These are phyloP conservation scores for Pseudozyma sp. DNA, from an alignment of 1,284 basidiomycete species.

Conservation along the genomic window DNA sequence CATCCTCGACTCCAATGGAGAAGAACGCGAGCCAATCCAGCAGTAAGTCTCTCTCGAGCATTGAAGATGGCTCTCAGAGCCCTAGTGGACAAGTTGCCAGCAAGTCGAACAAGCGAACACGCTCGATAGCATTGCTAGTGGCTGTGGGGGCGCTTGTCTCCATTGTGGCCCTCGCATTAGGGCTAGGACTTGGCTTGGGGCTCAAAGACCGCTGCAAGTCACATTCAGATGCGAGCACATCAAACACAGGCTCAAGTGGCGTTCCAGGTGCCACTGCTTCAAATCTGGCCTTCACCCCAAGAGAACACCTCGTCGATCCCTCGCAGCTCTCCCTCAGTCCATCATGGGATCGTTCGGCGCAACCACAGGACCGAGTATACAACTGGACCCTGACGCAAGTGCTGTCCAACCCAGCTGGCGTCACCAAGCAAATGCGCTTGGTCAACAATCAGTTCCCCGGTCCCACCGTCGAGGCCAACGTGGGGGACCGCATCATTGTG, in stretches of 20 bases:
- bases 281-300: slow-evolving; percentile 54
- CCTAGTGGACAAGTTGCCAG: not conserved
- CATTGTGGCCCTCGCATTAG: slow-evolving; percentile 68
- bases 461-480: slow-evolving; percentile 53
- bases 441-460: slow-evolving; percentile 59
- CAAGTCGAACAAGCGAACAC: not conserved
- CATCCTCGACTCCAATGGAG: slow-evolving; percentile 2
- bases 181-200: slow-evolving; percentile 71
- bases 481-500: slow-evolving; percentile 60
- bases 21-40: slow-evolving; percentile 16
- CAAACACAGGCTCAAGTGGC: not conserved
- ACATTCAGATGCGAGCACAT: slow-evolving; percentile 15
- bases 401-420: slow-evolving; percentile 50
- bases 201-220: slow-evolving; percentile 58
- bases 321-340: slow-evolving; percentile 44
- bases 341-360: slow-evolving; percentile 46
- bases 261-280: slow-evolving; percentile 29
- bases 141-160: slow-evolving; percentile 31
- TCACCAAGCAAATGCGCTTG: slow-evolving; percentile 52
- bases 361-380: slow-evolving; percentile 49
- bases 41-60: slow-evolving; percentile 11
- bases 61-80: slow-evolving; percentile 12
- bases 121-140: slow-evolving; percentile 2
- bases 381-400: slow-evolving; percentile 54
- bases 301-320: slow-evolving; percentile 33